Conservation (phyloP, 495 filamentous ascomycete genomes). For the Sabuloglossum arenarium region DNA sequence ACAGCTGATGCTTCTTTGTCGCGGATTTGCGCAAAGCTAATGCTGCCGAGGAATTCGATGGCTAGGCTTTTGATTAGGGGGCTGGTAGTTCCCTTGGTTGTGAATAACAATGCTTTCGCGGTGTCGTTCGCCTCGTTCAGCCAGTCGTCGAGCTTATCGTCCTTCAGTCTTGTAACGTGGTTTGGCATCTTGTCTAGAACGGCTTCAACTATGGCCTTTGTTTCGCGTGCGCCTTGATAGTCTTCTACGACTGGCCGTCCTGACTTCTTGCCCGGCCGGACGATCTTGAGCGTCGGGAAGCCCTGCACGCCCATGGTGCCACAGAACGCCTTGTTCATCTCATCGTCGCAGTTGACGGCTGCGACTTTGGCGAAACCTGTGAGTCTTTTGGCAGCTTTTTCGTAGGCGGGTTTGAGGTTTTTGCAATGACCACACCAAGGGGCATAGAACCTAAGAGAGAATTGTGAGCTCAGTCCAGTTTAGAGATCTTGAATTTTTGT, state of each 20-base stretch:
- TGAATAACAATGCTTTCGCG: constrained; percentile 83
- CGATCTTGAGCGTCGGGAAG: constrained; percentile 91
- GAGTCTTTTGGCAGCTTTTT: constrained; percentile 77
- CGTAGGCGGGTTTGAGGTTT: constrained; percentile 86
- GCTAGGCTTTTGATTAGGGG: constrained; percentile 66
- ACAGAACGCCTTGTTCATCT: constrained; percentile 80
- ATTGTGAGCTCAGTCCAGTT: background rate
- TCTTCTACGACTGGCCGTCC: constrained; percentile 79
- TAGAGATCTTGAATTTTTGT: background rate
- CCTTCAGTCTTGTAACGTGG: constrained; percentile 60
- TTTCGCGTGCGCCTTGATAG: constrained; percentile 64
- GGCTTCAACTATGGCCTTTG: constrained; percentile 72
- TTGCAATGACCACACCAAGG: constrained; percentile 96
- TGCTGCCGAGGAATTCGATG: constrained; percentile 71
- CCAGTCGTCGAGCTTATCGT: constrained; percentile 62
- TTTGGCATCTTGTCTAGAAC: constrained; percentile 80
- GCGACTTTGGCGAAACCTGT: constrained; percentile 83
- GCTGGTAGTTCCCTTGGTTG: constrained; percentile 76
- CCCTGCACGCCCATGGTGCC: constrained; percentile 77
- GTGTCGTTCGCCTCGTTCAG: constrained; percentile 47
- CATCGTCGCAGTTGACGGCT: constrained; percentile 89
- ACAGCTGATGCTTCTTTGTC: constrained; percentile 58
- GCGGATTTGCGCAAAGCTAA: constrained; percentile 67
- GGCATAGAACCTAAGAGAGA: constrained; percentile 56
- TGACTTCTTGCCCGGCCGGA: constrained; percentile 61